phyloP scores from a whole-genome alignment of 805 yeast species.

The Barnettozyma wickerhamii region DNA sequence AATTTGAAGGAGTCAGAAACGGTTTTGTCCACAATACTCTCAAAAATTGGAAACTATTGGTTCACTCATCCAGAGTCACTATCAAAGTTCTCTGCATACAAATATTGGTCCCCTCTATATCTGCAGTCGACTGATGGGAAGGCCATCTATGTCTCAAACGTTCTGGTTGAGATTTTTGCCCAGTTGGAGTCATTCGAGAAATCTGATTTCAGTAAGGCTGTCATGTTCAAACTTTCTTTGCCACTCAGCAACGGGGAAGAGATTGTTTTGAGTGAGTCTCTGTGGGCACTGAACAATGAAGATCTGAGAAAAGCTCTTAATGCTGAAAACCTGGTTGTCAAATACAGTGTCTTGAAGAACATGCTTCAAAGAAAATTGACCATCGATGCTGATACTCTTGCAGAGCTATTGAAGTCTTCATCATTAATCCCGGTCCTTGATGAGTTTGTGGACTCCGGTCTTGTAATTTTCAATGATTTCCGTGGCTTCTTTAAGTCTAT shows the following conservation, averaged over 20 bases:
- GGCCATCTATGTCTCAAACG: conserved; percentile 26
- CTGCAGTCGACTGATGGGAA: conserved; percentile 18
- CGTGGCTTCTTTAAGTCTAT: conserved; percentile 6
- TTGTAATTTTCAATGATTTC: conserved; percentile 18
- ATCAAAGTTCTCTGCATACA: conserved; percentile 15
- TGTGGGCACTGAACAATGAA: conserved; percentile 19
- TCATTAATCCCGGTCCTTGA: conserved; percentile 6
- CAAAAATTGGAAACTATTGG: conserved; percentile 42
- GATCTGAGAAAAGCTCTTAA: conserved; percentile 11
- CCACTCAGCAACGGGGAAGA: conserved; percentile 16
- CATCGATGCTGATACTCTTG: conserved; percentile 10
- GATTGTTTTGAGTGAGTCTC: conserved; percentile 26
- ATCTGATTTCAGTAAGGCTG: conserved; percentile 12
- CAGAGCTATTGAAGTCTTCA: background rate
- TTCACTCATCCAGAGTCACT: conserved; percentile 16
- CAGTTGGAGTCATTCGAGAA: conserved; percentile 24
- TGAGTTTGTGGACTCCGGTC: conserved; percentile 10
- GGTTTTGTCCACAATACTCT: conserved; percentile 33
- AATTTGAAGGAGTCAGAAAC: conserved; percentile 22
- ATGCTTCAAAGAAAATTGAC: conserved; percentile 16
- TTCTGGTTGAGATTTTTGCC: conserved; percentile 33
- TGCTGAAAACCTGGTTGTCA: conserved; percentile 5
- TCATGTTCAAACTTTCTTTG: conserved; percentile 2
- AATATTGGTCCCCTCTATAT: conserved; percentile 29
- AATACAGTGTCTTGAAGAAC: conserved; percentile 10